Evolutionary conservation across 306 rosid species (phyloP).

Genomic region (Pterocarpus santalinus): DNA sequence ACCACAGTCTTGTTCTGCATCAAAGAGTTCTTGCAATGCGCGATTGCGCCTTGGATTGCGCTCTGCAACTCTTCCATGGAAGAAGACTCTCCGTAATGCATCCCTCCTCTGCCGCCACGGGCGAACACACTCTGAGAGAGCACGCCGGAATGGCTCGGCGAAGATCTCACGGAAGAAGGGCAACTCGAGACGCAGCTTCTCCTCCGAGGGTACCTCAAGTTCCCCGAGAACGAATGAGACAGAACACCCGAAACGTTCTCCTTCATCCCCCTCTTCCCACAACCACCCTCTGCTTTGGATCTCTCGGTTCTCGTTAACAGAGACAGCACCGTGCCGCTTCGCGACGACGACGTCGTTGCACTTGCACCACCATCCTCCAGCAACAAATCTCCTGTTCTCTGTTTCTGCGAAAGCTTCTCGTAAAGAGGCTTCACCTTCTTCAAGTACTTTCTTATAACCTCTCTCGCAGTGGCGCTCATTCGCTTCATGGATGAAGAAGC

Average conservation of each 20-base stretch:
- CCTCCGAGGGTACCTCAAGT: slow-evolving; percentile 74
- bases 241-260: slow-evolving; percentile 41
- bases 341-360: background rate
- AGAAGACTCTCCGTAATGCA: slow-evolving; percentile 52
- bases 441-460: slow-evolving; percentile 79
- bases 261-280: slow-evolving; percentile 35
- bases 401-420: slow-evolving; percentile 74
- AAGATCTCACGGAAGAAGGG: slow-evolving; percentile 89
- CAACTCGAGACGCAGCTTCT: slow-evolving; percentile 78
- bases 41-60: slow-evolving; percentile 97
- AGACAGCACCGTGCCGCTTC: slow-evolving; percentile 15
- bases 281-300: slow-evolving; percentile 26
- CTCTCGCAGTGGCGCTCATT: slow-evolving; percentile 70
- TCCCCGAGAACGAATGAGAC: slow-evolving; percentile 91
- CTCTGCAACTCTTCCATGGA: slow-evolving; percentile 95
- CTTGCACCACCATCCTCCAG: background rate
- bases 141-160: slow-evolving; percentile 88
- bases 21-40: slow-evolving; percentile 93
- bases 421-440: slow-evolving; percentile 88
- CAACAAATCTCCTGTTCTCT: background rate
- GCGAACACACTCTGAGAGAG: slow-evolving; percentile 49
- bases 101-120: slow-evolving; percentile 2
- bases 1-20: slow-evolving; percentile 59
- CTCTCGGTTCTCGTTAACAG: slow-evolving; percentile 49
- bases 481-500: slow-evolving; percentile 62